Conservation (phyloP, 768 basidiomycete genomes). For the Podaxis rugospora region DNA sequence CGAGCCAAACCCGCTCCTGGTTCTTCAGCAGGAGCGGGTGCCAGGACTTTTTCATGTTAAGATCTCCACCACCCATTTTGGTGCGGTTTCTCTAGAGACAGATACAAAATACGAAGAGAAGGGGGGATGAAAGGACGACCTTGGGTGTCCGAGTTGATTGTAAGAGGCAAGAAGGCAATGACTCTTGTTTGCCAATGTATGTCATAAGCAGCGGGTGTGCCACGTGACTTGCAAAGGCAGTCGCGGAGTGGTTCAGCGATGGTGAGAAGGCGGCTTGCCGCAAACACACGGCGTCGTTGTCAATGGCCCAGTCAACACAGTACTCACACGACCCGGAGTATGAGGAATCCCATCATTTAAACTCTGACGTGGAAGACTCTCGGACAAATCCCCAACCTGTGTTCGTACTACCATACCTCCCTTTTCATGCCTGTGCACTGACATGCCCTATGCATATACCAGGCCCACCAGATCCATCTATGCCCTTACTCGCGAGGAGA, state of each 20-base stretch:
- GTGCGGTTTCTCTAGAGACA: conserved; percentile 17
- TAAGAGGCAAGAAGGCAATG: not conserved
- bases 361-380: conserved; percentile 14
- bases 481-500: conserved; percentile 77
- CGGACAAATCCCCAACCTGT: conserved; percentile 16
- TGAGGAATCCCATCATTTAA: conserved; percentile 32
- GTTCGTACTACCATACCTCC: conserved; percentile 19
- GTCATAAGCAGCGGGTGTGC: not conserved
- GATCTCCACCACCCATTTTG: conserved; percentile 97
- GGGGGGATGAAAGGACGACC: not conserved
- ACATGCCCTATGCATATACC: conserved; percentile 16
- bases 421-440: conserved; percentile 12
- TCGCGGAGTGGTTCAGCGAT: not conserved
- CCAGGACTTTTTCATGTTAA: conserved; percentile 99
- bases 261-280: not conserved
- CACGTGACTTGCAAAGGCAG: conserved; percentile 1
- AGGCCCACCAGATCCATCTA: conserved; percentile 82
- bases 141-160: not conserved
- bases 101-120: conserved; percentile 5
- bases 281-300: conserved; percentile 4
- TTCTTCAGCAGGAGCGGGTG: conserved; percentile 97
- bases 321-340: conserved; percentile 30
- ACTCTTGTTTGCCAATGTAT: conserved; percentile 6
- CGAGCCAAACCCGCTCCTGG: conserved; percentile 99
- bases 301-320: conserved; percentile 33